Evolutionary conservation across 805 yeast species (phyloP).

Genomic region (Candida morakotiae): DNA sequence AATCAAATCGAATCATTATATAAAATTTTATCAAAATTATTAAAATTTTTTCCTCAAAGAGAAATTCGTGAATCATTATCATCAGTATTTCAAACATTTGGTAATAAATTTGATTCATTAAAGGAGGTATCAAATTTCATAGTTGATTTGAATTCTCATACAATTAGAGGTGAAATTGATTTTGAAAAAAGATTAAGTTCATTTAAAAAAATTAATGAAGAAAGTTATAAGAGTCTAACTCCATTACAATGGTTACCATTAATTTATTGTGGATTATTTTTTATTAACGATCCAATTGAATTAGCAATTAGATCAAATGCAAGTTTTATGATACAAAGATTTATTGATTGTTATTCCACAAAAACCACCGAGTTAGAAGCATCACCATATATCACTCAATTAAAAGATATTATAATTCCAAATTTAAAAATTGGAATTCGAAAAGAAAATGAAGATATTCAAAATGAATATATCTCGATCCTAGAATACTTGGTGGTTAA

Average conservation of each 20-base stretch:
- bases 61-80: conserved; percentile 61
- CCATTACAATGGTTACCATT: conserved; percentile 77
- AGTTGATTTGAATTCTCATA: conserved; percentile 65
- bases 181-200: conserved; percentile 71
- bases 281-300: conserved; percentile 74
- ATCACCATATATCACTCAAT: conserved; percentile 28
- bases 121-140: conserved; percentile 48
- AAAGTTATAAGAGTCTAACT: conserved; percentile 37
- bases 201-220: conserved; percentile 61
- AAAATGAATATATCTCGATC: conserved; percentile 66
- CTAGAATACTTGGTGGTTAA: conserved; percentile 58
- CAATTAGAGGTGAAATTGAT: conserved; percentile 70
- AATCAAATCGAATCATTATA: conserved; percentile 48
- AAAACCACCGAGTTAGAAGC: conserved; percentile 20
- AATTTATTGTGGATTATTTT: conserved; percentile 61
- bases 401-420: conserved; percentile 60
- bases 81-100: conserved; percentile 56
- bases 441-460: conserved; percentile 51
- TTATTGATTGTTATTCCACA: conserved; percentile 51
- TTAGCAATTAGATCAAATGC: conserved; percentile 78
- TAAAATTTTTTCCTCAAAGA: conserved; percentile 54
- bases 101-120: conserved; percentile 44
- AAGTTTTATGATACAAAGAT: conserved; percentile 55
- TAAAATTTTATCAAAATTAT: conserved; percentile 50
- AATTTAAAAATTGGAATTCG: conserved; percentile 65